Evolutionary conservation across 2,329 filamentous ascomycete species (phyloP), one percentile per base, ranked within the genome.

Genomic region (Fusarium ambrosium): DNA sequence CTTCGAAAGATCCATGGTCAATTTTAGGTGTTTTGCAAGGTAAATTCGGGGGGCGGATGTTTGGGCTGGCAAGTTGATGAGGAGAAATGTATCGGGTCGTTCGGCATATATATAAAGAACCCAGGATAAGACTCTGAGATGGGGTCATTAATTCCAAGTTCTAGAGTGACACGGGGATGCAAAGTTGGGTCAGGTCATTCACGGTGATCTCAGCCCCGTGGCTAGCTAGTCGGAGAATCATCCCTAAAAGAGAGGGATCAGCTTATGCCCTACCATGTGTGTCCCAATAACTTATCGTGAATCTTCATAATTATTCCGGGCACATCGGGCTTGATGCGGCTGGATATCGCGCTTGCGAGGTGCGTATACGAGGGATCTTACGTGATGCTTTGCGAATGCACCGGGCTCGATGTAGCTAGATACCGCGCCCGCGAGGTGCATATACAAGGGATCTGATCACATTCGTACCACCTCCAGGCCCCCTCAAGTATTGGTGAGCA

Each of bases 1-100:
- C n/a, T 69, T 62, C 6, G 72, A 78, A 22, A 77, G 76, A 34
- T 73, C 68, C 63, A 75, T 75, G n/a, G 27, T 18, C 13, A 14
- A 5, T 4, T 53, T n/a, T 10, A 13, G 8, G 48, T 53, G 24
- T 27, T 53, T 53, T 10, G 16, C 2, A n/a, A 53, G 48, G 16
- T 8, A 53, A 29, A n/a, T 53, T 27, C 18, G 18, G 6, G 16
- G 18, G 16, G 6, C 6, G 6, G 16, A 29, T 29, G 18, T 29
- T 27, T 16, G 27, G 7, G n/a, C 48, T 27, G 6, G 16, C 16
- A 24, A 16, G 43, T 48, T 24, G 22, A 24, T 4, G n/a, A 29
- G 48, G 29, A 6, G 22, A 53, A 53, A 29, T 29, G 24, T 11
- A 9, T 53, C 16, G 16, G 27, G 16, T 22, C 16, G 43, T 16